phyloP scores from a whole-genome alignment of 1,139 yeast species.

The Taiozyma onychis region DNA sequence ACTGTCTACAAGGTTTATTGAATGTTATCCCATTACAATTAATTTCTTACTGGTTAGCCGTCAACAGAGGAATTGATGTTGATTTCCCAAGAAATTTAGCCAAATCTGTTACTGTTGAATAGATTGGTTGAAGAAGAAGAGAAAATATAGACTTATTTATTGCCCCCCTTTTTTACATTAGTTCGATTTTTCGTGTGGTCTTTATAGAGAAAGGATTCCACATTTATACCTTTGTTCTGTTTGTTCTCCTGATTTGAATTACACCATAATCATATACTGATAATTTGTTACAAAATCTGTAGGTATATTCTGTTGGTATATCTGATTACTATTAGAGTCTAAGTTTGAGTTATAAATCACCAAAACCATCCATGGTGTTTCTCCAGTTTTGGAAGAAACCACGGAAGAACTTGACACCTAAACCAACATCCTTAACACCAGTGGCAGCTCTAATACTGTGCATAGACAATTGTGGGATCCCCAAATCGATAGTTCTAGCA shows the following conservation, averaged over 20 bases:
- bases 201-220: neutral
- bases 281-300: neutral
- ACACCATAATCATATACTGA: neutral
- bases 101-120: slow-evolving; percentile 90
- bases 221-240: neutral
- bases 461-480: slow-evolving; percentile 76
- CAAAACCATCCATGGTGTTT: slow-evolving; percentile 38
- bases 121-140: neutral
- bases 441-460: slow-evolving; percentile 75
- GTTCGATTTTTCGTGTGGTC: neutral
- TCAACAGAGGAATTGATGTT: slow-evolving; percentile 91
- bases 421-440: slow-evolving; percentile 64
- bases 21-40: slow-evolving; percentile 94
- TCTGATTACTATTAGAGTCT: neutral
- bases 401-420: slow-evolving; percentile 59
- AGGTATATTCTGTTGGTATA: too few species aligned
- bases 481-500: slow-evolving; percentile 70
- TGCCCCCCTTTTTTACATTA: neutral
- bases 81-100: slow-evolving; percentile 99
- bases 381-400: slow-evolving; percentile 62
- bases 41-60: slow-evolving; percentile 97
- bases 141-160: neutral
- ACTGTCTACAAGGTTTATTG: slow-evolving; percentile 93
- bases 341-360: slow-evolving; percentile 30
- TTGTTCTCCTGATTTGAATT: neutral